Conservation (phyloP, 371 early-diverging fungal genomes). For the Haplosporangium sp. region DNA sequence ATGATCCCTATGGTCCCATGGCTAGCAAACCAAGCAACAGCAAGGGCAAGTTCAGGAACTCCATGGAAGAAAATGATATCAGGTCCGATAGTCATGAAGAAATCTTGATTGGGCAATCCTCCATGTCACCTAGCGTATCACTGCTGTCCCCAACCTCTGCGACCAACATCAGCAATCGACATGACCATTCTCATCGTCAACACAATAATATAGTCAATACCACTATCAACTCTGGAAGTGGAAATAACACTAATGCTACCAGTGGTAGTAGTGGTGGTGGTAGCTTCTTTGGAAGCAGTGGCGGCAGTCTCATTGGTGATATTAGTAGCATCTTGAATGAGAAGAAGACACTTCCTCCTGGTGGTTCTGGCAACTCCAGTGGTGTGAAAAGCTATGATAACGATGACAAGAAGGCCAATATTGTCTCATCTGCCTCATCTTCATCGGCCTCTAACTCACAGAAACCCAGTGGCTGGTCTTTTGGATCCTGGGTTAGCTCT, state of each 20-base stretch:
- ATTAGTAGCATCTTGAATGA: constrained; percentile 33
- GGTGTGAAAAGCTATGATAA: not conserved
- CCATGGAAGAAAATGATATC: constrained; percentile 9
- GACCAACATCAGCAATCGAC: constrained; percentile 39
- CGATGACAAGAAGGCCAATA: not conserved
- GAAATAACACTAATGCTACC: not conserved
- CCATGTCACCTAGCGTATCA: constrained; percentile 20
- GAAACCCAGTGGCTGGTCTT: constrained; percentile 53
- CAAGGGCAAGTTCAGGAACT: constrained; percentile 14
- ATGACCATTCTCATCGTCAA: constrained; percentile 28
- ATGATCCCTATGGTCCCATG: constrained; percentile 41
- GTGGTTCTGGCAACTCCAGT: not conserved
- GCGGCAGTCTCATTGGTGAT: constrained; percentile 40
- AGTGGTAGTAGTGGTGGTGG: not conserved
- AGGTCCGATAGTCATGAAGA: constrained; percentile 10
- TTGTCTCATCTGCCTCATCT: not conserved
- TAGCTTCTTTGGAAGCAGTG: constrained; percentile 2
- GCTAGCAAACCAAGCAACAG: constrained; percentile 6
- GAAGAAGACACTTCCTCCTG: constrained; percentile 16
- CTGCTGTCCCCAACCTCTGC: constrained; percentile 23
- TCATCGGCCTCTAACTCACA: constrained; percentile 11
- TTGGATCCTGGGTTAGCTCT: constrained; percentile 53
- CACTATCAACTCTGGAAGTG: not conserved
- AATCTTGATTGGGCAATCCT: constrained; percentile 18
- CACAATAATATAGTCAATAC: not conserved